Base-by-base conservation (phyloP, 306 rosid species). In the Trifolium subterraneum region DNA sequence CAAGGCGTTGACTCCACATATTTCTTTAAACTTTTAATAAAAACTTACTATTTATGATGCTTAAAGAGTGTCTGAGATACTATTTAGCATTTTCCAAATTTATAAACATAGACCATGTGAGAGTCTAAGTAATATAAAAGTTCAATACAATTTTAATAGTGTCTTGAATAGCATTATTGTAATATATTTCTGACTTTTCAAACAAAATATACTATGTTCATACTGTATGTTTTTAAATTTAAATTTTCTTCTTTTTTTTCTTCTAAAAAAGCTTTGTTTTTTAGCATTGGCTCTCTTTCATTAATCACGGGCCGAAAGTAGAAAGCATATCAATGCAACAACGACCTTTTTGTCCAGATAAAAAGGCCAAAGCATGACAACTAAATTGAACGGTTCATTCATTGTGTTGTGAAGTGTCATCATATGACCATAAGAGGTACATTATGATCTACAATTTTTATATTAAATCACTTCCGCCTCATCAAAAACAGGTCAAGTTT, bases 271-370 rank as follows among this genome's bases (percentile, higher is more conserved):
- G 3, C 8, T 4, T 55, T 55, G 7, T 8, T 51, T 10, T 58
- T 12, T 25, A 14, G 12, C 65, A 29, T 29, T 60, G 4, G 16
- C 39, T 29, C 2, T 6, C 10, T 60, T 60, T 29, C 18, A 27
- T 60, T 60, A 58, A 38, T 75, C 81, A 75, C 44, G 84, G 64
- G 78, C 84, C 80, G 70, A 75, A 70, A 55, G 81, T 71, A 23
- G 54, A 55, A 52, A 59, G 35, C 42, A 59, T 1, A 61, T 80
- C 14, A 39, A 39, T 68, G 59, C 72, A 67, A 10, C 66, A 25
- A 48, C 4, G 67, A 48, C 80, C 42, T n/a, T 80, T 68, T 71
- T 64, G 80, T 61, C 1, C 11, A 38, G 14, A 20, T 2, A 39
- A 61, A 74, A 18, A 67, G 8, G 19, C 52, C 4, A 70, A 14